Percentiles rank a stretch among this genome's conserved stretches.
phyloP scores from a whole-genome alignment of 2,329 filamentous ascomycete genomes.

The Ascochyta clinopodiicola region DNA sequence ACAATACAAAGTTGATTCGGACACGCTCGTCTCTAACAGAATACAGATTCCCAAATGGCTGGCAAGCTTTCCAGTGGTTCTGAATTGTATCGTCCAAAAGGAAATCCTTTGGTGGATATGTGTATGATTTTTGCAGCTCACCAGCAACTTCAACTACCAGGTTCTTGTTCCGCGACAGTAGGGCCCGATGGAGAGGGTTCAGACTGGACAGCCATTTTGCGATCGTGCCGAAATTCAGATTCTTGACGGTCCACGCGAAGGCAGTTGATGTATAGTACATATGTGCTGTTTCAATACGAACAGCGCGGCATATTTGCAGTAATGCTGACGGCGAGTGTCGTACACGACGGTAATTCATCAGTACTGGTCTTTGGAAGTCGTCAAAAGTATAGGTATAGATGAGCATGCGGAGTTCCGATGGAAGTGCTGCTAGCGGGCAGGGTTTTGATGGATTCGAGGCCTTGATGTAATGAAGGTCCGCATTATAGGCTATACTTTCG shows the following conservation, averaged over 20 bases:
- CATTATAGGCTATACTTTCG: slow-evolving; percentile 14
- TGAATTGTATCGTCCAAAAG: slow-evolving; percentile 21
- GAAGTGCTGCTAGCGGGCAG: slow-evolving; percentile 29
- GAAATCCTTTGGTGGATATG: slow-evolving; percentile 24
- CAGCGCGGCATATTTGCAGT: slow-evolving; percentile 30
- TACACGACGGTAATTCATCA: slow-evolving; percentile 7
- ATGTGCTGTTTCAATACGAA: slow-evolving; percentile 40
- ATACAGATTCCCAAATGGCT: slow-evolving; percentile 36
- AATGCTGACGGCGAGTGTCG: slow-evolving; percentile 4
- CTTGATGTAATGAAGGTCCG: slow-evolving; percentile 23
- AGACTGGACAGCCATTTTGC: slow-evolving; percentile 25
- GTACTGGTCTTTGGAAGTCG: background rate
- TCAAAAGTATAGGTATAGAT: slow-evolving; percentile 26
- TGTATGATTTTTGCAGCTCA: slow-evolving; percentile 7
- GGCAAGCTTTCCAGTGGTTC: slow-evolving; percentile 31
- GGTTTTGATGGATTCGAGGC: slow-evolving; percentile 19
- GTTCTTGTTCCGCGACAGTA: slow-evolving; percentile 25
- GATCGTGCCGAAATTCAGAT: slow-evolving; percentile 25
- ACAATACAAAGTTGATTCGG: slow-evolving; percentile 5
- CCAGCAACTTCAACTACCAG: slow-evolving; percentile 21
- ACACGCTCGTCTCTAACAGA: background rate
- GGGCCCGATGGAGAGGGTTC: slow-evolving; percentile 21
- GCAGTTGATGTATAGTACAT: slow-evolving; percentile 28
- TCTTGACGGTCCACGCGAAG: slow-evolving; percentile 25
- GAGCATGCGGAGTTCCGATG: slow-evolving; percentile 26